A percentile compares a stretch with the other conserved stretches of the same genome.
Conservation (phyloP, 2,329 filamentous ascomycete genomes). For the Beauveria caledonica region DNA sequence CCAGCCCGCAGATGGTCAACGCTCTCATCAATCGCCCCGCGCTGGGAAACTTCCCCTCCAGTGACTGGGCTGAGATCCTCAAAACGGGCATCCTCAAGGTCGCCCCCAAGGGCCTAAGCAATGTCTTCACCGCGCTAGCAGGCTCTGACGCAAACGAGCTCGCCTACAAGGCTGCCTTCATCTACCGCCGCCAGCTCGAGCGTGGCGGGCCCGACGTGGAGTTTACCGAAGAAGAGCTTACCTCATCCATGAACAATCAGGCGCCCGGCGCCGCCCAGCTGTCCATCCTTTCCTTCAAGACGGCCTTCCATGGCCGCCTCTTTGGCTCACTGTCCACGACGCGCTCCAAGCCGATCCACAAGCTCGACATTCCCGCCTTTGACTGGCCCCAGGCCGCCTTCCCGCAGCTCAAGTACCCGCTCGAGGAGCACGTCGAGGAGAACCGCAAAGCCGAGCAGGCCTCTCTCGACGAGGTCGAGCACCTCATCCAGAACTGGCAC, state of each 20-base stretch:
- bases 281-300: slow-evolving; percentile 83
- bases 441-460: slow-evolving; percentile 76
- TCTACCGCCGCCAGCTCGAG: slow-evolving; percentile 76
- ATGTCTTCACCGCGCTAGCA: slow-evolving; percentile 85
- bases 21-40: slow-evolving; percentile 83
- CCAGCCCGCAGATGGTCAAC: slow-evolving; percentile 68
- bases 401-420: slow-evolving; percentile 77
- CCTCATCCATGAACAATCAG: slow-evolving; percentile 71
- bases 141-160: slow-evolving; percentile 92
- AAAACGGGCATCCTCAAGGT: slow-evolving; percentile 73
- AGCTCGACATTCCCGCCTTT: slow-evolving; percentile 88
- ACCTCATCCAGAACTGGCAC: slow-evolving; percentile 71
- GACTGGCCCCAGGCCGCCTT: slow-evolving; percentile 92
- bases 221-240: slow-evolving; percentile 70
- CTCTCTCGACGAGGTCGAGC: slow-evolving; percentile 75
- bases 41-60: slow-evolving; percentile 81
- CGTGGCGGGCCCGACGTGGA: slow-evolving; percentile 70
- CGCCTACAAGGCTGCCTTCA: slow-evolving; percentile 92
- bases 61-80: slow-evolving; percentile 74
- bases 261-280: slow-evolving; percentile 65
- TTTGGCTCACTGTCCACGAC: slow-evolving; percentile 85
- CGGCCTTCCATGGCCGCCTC: slow-evolving; percentile 81
- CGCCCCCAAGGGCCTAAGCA: slow-evolving; percentile 73
- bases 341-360: slow-evolving; percentile 88
- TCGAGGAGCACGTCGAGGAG: slow-evolving; percentile 69